Evolutionary conservation across 371 early-diverging fungal species (phyloP), one percentile per base, ranked within the genome.

Genomic region (Phascolomyces articulosus): DNA sequence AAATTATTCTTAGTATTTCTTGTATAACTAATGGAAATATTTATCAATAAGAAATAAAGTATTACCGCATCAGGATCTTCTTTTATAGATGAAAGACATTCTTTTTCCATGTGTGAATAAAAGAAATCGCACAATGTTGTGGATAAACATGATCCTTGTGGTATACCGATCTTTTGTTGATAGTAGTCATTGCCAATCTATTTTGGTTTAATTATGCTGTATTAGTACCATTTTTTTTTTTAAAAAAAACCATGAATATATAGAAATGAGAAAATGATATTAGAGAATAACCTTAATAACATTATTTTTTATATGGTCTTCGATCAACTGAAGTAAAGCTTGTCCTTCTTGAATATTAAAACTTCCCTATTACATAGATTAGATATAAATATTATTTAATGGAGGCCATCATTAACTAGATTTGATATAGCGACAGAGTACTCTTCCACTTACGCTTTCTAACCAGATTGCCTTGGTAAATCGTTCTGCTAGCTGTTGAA

Each of bases 121-220:
- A 89, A 93, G 40, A 93, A 80, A 66, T 91, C 89, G 90, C 96
- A 96, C 31, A 96, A 82, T 4, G 93, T 57, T 16, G 91, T 81
- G 0, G 96, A 96, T 20, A 96, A 65, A 27, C 88, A 75, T 7
- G 96, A 96, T 0, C 96, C 97, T 69, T 96, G 97, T 0, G 97
- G 93, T 40, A 96, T 93, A 4, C 97, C 97, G 1, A 75, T 71
- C 0, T 68, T 73, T 58, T 95, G 95, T 38, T 74, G 76, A 75
- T 87, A 93, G 56, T 77, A 84, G 31, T 75, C 64, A 26, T 69
- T 71, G 4, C 83, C 86, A 40, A 85, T 64, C 82, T 85, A 64
- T 34, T 34, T 34, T 34, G 34, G n/a, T n/a, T n/a, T n/a, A 6
- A 34, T 9, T 34, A 34, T 34, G 34, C 11, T 0, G 11, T 34